Conservation (phyloP, 352 stramenopile genomes). For the Globisporangium emineosum region DNA sequence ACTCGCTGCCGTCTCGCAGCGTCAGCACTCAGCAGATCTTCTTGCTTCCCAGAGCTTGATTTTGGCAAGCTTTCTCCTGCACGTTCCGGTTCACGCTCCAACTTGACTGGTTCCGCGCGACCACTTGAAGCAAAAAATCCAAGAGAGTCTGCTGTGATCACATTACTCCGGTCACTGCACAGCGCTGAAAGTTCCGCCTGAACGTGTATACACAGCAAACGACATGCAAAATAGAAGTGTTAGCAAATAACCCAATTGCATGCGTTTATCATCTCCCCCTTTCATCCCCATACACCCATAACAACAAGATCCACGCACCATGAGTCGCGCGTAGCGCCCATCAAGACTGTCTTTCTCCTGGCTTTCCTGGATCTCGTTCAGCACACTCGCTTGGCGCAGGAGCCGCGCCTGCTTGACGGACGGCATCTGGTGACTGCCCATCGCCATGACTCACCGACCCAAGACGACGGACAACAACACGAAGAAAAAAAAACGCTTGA, state of each 20-base stretch:
- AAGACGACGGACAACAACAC: not conserved
- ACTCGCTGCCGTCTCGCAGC: slow-evolving; percentile 74
- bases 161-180: slow-evolving; percentile 68
- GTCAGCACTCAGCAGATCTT: slow-evolving; percentile 74
- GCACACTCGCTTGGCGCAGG: slow-evolving; percentile 67
- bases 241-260: not conserved
- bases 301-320: slow-evolving; percentile 33
- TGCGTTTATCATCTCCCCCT: not conserved
- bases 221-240: not conserved
- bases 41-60: slow-evolving; percentile 20
- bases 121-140: slow-evolving; percentile 56
- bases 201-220: not conserved
- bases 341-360: slow-evolving; percentile 75
- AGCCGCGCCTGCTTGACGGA: slow-evolving; percentile 25
- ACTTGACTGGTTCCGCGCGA: slow-evolving; percentile 67
- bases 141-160: slow-evolving; percentile 75
- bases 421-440: slow-evolving; percentile 25
- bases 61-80: slow-evolving; percentile 28
- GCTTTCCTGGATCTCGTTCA: slow-evolving; percentile 76
- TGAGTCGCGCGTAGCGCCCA: slow-evolving; percentile 66
- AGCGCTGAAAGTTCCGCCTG: slow-evolving; percentile 64
- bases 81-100: slow-evolving; percentile 60
- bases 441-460: slow-evolving; percentile 6
- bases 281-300: not conserved
- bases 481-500: not conserved